Evolutionary conservation across 2,329 filamentous ascomycete genomes (phyloP).

Genomic region (Sclerotinia spermophila): DNA sequence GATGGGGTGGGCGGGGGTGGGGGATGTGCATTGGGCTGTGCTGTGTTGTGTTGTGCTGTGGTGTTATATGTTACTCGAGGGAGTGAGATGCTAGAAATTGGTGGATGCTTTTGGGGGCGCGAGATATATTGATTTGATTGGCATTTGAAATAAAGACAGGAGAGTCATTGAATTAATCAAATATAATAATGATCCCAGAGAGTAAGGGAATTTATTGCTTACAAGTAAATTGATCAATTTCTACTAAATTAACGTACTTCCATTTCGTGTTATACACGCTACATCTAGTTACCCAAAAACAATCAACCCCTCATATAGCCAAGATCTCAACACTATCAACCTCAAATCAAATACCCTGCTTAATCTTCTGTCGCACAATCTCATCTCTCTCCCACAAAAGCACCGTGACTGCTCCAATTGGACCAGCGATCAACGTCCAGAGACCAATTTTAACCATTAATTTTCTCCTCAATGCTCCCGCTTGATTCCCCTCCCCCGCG

Average conservation of each 20-base stretch:
- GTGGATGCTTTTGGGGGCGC: not conserved
- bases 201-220: not conserved
- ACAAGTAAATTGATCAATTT: not conserved
- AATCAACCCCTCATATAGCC: not conserved
- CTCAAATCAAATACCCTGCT: slow-evolving; percentile 27
- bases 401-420: slow-evolving; percentile 43
- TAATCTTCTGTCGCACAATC: slow-evolving; percentile 35
- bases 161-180: not conserved
- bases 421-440: slow-evolving; percentile 42
- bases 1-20: not conserved
- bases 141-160: not conserved
- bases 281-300: not conserved
- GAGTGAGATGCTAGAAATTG: not conserved
- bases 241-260: not conserved
- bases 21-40: not conserved
- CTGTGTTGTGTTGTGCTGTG: not conserved
- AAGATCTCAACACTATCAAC: slow-evolving; percentile 9
- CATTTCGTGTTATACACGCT: not conserved
- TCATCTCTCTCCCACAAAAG: slow-evolving; percentile 49
- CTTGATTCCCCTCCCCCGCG: slow-evolving; percentile 28
- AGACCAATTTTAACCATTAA: slow-evolving; percentile 38
- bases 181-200: not conserved
- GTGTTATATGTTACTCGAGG: not conserved
- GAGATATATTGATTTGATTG: not conserved
- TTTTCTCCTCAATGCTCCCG: slow-evolving; percentile 20